A percentile compares a stretch with the other conserved stretches of the same genome.
phyloP scores from a whole-genome alignment of 2,329 filamentous ascomycete species.

The Phaeosphaeria sp. region DNA sequence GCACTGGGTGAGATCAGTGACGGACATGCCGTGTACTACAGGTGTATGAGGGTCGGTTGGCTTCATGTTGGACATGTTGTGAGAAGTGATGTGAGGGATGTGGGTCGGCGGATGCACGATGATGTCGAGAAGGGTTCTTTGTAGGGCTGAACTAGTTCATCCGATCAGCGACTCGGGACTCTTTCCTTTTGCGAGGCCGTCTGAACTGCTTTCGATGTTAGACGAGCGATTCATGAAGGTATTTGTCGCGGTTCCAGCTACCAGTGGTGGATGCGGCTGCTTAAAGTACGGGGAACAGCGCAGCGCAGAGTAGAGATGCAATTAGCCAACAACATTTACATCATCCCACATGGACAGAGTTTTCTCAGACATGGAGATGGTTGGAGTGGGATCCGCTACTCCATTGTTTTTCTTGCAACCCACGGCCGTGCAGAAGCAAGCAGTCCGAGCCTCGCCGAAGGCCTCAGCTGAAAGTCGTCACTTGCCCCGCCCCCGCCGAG shows the following conservation, averaged over 20 bases:
- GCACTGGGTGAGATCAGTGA: slow-evolving; percentile 43
- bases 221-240: neutral
- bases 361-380: slow-evolving; percentile 9
- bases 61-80: slow-evolving; percentile 6
- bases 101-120: slow-evolving; percentile 1
- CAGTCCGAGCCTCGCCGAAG: slow-evolving; percentile 41
- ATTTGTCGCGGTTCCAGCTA: neutral
- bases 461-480: slow-evolving; percentile 23
- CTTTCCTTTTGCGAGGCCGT: neutral
- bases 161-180: neutral
- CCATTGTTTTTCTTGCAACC: slow-evolving; percentile 34
- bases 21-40: slow-evolving; percentile 32
- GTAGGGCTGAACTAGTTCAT: slow-evolving; percentile 28
- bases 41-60: neutral
- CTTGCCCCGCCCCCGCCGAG: slow-evolving; percentile 37
- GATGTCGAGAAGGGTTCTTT: slow-evolving; percentile 5
- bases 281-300: neutral
- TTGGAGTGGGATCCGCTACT: slow-evolving; percentile 23
- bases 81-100: slow-evolving; percentile 3
- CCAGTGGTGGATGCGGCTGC: neutral
- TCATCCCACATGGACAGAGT: slow-evolving; percentile 3
- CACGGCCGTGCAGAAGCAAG: slow-evolving; percentile 35
- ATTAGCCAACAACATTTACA: neutral
- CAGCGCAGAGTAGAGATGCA: neutral
- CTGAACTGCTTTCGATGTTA: neutral